Base-by-base conservation (phyloP, 768 basidiomycete genomes). In the Candolleomyces aberdarensis region DNA sequence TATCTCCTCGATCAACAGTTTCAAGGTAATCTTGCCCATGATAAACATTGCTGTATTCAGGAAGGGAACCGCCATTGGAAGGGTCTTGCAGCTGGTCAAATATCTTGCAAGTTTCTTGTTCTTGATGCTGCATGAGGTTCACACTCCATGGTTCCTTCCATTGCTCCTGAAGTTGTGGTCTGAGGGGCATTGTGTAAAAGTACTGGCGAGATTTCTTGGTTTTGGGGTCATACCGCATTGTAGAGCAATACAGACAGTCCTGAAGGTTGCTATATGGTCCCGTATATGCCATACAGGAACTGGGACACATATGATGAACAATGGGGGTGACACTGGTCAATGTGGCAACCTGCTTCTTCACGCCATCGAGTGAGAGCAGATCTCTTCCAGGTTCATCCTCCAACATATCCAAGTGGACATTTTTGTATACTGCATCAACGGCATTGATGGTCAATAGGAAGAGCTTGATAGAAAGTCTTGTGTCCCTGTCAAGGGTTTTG, bases 181-280 rank as follows among this genome's bases (percentile, higher is more conserved):
- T 77, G n/a, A 82, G 40, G 0, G 73, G 78, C 2, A 83, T 72
- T 0, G 78, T 82, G 1, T 61, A 58, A 52, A 79, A 79, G 9
- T 71, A 62, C 10, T 72, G 68, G 0, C 63, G 68, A 0, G 76
- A 62, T 1, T 54, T 29, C n/a, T 52, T 69, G 64, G 5, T 51
- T n/a, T 50, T 31, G 4, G 65, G 63, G 19, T 71, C 66, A 51
- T 72, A 72, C 1, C 70, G 70, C 4, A 64, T 39, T 61, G 68
- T 58, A 5, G 39, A 32, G 51, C 77, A 80, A 7, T 48, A 58
- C 0, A 62, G 58, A 57, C 75, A 76, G 0, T 20, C 65, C 61
- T 22, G 65, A 0, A 69, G 60, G 6, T 62, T 41, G 3, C 15
- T 43, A 20, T 46, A 64, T 39, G 67, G 67, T 3, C 67, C 67